Evolutionary conservation across 176 grass and related monocot species (phyloP).

Genomic region (Musa acuminata): DNA sequence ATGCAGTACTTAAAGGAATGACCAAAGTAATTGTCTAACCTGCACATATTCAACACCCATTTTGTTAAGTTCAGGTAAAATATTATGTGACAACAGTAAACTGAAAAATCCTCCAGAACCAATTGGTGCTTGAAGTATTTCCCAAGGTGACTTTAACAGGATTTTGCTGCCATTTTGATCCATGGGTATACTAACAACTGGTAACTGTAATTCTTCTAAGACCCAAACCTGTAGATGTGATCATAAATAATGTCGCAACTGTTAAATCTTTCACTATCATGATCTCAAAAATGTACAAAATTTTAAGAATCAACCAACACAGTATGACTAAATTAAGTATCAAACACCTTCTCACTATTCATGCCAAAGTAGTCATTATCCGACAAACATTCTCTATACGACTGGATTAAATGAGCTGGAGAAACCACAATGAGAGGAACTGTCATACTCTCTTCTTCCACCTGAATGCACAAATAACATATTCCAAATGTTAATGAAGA

Average conservation of each 20-base stretch:
- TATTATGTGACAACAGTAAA: conserved; percentile 50
- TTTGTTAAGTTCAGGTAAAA: conserved; percentile 49
- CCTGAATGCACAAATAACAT: conserved; percentile 26
- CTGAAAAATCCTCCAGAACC: conserved; percentile 65
- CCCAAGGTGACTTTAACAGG: conserved; percentile 68
- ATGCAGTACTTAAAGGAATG: not conserved
- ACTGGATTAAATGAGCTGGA: conserved; percentile 36
- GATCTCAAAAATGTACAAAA: not conserved
- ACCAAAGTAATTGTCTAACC: conserved; percentile 32
- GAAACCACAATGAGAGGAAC: conserved; percentile 56
- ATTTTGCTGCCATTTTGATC: conserved; percentile 35
- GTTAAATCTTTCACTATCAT: not conserved
- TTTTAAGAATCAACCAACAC: not conserved
- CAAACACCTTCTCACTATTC: conserved; percentile 50
- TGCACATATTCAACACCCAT: conserved; percentile 67
- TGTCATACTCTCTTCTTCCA: conserved; percentile 22
- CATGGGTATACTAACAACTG: conserved; percentile 46
- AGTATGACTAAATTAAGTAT: too few relatives aligned
- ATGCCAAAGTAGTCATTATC: conserved; percentile 72
- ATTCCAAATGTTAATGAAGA: too few relatives aligned
- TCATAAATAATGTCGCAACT: not conserved
- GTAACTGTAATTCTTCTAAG: conserved; percentile 60
- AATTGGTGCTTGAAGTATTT: conserved; percentile 55
- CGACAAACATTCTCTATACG: conserved; percentile 34
- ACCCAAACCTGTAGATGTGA: conserved; percentile 57